A percentile compares a stretch with the other conserved stretches of the same genome.
These are phyloP conservation scores for Sporisorium scitamineum DNA, from an alignment of 1,284 basidiomycete species.

Conservation along the genomic window DNA sequence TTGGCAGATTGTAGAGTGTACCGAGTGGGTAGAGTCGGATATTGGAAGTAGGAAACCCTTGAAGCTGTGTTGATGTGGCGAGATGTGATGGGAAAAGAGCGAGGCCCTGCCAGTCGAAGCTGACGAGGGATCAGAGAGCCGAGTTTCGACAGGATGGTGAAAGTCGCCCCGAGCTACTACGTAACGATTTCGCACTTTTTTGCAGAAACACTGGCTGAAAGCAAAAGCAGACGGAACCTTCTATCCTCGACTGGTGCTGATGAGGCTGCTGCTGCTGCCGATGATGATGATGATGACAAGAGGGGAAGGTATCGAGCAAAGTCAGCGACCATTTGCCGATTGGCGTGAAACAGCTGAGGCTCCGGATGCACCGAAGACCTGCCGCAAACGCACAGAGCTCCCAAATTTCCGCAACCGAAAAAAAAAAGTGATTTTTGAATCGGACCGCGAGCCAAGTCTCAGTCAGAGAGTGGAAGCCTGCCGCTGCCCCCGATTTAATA, in stretches of 20 bases:
- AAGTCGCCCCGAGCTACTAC: background rate
- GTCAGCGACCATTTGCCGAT: background rate
- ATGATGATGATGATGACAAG: slow-evolving; percentile 19
- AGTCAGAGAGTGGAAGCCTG: slow-evolving; percentile 11
- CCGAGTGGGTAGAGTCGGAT: slow-evolving; percentile 9
- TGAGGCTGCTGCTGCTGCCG: background rate
- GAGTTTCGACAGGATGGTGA: slow-evolving; percentile 41
- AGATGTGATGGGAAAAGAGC: slow-evolving; percentile 15
- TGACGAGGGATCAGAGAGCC: slow-evolving; percentile 30
- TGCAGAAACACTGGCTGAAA: no score
- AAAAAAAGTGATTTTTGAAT: slow-evolving; percentile 3
- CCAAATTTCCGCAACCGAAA: slow-evolving; percentile 13
- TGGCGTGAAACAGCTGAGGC: slow-evolving; percentile 11
- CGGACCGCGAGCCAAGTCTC: background rate
- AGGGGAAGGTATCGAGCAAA: background rate
- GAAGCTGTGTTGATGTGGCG: background rate
- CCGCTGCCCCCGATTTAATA: background rate
- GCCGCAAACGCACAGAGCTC: slow-evolving; percentile 1
- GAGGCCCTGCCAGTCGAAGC: slow-evolving; percentile 38
- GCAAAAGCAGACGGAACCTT: no score
- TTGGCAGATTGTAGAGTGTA: slow-evolving; percentile 1
- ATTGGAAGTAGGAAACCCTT: slow-evolving; percentile 7
- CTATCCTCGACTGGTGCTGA: background rate
- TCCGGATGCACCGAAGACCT: slow-evolving; percentile 25
- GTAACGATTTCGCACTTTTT: no score